phyloP scores from a whole-genome alignment of 305 asterid species.

The Fraxinus greggii region DNA sequence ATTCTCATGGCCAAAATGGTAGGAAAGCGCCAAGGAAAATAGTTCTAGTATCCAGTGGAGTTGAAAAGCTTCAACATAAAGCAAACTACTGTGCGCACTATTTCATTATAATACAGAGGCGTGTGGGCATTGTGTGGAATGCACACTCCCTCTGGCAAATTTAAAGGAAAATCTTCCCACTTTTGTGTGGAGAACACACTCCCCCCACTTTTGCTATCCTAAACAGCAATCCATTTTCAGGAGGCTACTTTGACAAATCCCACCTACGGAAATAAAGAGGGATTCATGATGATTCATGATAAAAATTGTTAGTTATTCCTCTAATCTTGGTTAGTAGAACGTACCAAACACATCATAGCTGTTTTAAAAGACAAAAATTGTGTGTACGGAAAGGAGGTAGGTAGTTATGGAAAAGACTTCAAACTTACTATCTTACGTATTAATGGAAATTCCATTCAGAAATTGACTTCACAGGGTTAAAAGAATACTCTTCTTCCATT shows the following conservation, averaged over 20 bases:
- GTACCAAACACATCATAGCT: not conserved
- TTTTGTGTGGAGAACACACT: conserved; percentile 52
- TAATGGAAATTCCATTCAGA: not conserved
- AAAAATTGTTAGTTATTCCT: not conserved
- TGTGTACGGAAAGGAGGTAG: not conserved
- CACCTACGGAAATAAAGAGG: not conserved
- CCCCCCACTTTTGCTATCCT: conserved; percentile 37
- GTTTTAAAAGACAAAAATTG: not conserved
- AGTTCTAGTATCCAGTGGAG: not conserved
- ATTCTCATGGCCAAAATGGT: not conserved
- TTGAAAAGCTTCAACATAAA: not conserved
- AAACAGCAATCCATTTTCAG: conserved; percentile 21
- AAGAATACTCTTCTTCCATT: no score
- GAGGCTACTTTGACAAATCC: not conserved
- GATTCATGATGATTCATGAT: not conserved
- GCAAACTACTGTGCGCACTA: conserved; percentile 22
- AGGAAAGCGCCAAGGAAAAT: not conserved
- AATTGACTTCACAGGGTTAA: no score
- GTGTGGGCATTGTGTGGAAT: conserved; percentile 34
- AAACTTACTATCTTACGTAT: not conserved
- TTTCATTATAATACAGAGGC: conserved; percentile 5
- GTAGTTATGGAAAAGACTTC: not conserved
- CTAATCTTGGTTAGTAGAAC: not conserved
- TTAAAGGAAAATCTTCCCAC: conserved; percentile 9
- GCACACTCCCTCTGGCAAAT: conserved; percentile 29